These are phyloP conservation scores for Brassica balearica DNA, from an alignment of 441 rosid species.

Conservation along the genomic window DNA sequence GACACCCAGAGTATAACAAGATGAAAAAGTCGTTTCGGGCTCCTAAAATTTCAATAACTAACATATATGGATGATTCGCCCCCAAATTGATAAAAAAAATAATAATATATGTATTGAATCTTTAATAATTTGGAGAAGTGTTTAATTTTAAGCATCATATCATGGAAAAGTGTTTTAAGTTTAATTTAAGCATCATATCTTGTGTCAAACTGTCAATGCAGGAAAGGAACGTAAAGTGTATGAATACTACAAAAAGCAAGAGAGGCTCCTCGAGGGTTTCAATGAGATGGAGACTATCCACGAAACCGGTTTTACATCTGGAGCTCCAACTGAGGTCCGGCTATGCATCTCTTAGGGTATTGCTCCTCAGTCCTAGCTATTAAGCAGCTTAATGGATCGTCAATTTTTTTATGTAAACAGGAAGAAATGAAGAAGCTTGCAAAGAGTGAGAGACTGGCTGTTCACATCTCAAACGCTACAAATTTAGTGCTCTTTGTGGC, in stretches of 20 bases:
- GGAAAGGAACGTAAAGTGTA: slow-evolving; percentile 54
- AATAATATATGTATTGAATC: no score
- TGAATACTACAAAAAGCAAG: slow-evolving; percentile 65
- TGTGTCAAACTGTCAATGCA: slow-evolving; percentile 8
- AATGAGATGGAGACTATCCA: slow-evolving; percentile 58
- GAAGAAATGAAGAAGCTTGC: slow-evolving; percentile 61
- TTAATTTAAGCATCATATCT: background rate
- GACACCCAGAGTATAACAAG: no score
- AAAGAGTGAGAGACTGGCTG: slow-evolving; percentile 55
- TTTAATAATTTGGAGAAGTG: no score
- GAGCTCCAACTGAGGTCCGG: slow-evolving; percentile 51
- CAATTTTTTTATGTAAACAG: slow-evolving; percentile 30
- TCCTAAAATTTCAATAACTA: no score
- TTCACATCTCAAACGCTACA: slow-evolving; percentile 51
- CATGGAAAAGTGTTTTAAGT: background rate
- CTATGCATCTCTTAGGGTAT: background rate
- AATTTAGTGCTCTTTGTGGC: slow-evolving; percentile 57
- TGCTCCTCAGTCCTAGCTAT: background rate
- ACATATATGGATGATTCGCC: no score
- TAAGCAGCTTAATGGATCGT: background rate
- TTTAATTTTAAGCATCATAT: no score
- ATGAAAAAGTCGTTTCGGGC: no score
- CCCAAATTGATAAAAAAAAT: no score
- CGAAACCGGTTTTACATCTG: slow-evolving; percentile 49
- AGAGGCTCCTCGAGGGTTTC: slow-evolving; percentile 57